These are phyloP conservation scores for Jamesozyma spencerorum DNA, from an alignment of 805 yeast genomes.

Conservation along the genomic window DNA sequence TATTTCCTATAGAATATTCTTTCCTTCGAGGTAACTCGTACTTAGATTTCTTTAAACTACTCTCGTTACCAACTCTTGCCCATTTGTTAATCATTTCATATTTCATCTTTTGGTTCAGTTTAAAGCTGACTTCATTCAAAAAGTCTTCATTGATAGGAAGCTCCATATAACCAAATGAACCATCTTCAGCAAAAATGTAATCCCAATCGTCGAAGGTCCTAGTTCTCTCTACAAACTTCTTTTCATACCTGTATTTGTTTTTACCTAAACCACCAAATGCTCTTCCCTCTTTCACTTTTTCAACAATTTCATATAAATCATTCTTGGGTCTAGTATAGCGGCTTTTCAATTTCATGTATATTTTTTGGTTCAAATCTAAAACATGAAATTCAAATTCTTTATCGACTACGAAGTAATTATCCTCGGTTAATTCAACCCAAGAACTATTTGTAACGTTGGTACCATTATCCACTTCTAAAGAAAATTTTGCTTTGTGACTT, in stretches of 20 bases:
- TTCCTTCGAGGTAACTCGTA: constrained; percentile 23
- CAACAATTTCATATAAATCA: constrained; percentile 50
- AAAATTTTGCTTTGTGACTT: constrained; percentile 40
- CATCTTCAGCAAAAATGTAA: constrained; percentile 64
- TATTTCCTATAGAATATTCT: constrained; percentile 56
- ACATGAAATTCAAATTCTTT: constrained; percentile 67
- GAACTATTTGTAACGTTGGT: constrained; percentile 67
- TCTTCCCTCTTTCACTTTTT: constrained; percentile 41
- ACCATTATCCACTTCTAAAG: constrained; percentile 63
- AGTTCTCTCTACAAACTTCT: constrained; percentile 42
- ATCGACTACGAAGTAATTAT: constrained; percentile 33
- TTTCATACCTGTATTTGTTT: constrained; percentile 31
- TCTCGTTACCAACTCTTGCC: constrained; percentile 33
- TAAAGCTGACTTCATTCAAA: constrained; percentile 12
- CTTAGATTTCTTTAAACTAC: not conserved
- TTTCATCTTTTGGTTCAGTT: constrained; percentile 1
- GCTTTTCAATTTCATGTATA: constrained; percentile 67
- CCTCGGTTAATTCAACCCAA: constrained; percentile 29
- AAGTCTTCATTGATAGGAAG: constrained; percentile 32
- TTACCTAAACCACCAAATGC: constrained; percentile 26
- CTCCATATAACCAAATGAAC: constrained; percentile 78
- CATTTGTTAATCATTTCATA: constrained; percentile 56
- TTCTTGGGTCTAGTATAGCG: constrained; percentile 39
- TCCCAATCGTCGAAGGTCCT: constrained; percentile 50
- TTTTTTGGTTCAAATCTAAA: constrained; percentile 35